Percentiles rank a stretch among this genome's conserved stretches.
Conservation (phyloP, 495 filamentous ascomycete genomes). For the Bacidia rubella region DNA sequence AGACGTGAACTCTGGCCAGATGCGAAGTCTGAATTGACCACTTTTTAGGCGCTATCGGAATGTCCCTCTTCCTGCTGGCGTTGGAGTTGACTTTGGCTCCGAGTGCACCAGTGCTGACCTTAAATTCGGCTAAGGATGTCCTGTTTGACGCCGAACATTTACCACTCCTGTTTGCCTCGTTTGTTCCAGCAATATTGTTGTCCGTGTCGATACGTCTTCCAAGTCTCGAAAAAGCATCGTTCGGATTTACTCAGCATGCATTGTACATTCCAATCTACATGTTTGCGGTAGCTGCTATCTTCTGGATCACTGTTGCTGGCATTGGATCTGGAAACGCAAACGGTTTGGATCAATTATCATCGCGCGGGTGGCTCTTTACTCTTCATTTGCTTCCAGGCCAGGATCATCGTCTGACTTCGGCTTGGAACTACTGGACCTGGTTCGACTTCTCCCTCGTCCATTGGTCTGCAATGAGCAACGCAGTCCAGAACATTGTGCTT, state of each 20-base stretch:
- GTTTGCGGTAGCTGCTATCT: not conserved
- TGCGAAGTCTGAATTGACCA: not conserved
- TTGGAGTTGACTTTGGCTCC: not conserved
- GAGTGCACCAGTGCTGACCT: not conserved
- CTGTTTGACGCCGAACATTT: conserved; percentile 4
- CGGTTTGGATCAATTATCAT: not conserved
- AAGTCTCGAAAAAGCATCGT: not conserved
- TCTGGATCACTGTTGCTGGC: conserved; percentile 2
- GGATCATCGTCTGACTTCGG: not conserved
- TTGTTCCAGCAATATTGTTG: not conserved
- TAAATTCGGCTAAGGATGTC: not conserved
- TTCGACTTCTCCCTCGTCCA: conserved; percentile 1
- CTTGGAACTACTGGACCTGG: conserved; percentile 1
- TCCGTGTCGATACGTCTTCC: not conserved
- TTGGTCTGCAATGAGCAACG: not conserved
- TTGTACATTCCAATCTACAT: conserved; percentile 2
- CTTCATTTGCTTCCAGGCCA: not conserved
- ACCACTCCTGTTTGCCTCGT: not conserved
- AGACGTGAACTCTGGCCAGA: not conserved
- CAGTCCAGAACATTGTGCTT: conserved; percentile 3
- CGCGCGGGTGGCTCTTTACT: not conserved
- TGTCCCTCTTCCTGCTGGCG: conserved; percentile 1
- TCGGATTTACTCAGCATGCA: not conserved
- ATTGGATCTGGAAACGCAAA: not conserved
- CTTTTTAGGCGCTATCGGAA: conserved; percentile 1